Percentiles rank a stretch among this genome's conserved stretches.
phyloP scores from a whole-genome alignment of 805 yeast genomes.

The Saturnispora serradocipensis region DNA sequence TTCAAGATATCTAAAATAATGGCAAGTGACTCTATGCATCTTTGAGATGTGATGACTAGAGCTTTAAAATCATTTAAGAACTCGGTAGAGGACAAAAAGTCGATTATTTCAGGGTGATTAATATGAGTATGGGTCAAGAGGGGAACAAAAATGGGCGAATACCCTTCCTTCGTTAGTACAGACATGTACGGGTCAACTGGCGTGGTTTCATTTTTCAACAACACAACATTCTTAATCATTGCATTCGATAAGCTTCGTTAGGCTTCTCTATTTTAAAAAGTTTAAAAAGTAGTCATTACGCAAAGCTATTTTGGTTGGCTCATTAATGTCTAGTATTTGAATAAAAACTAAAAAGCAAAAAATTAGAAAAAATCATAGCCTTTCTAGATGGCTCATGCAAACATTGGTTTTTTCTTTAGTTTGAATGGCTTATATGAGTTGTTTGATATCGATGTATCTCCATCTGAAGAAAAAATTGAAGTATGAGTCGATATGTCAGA shows the following conservation, averaged over 20 bases:
- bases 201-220: constrained; percentile 64
- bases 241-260: neutral
- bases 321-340: neutral
- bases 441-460: neutral
- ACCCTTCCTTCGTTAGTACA: constrained; percentile 29
- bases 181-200: constrained; percentile 61
- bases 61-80: constrained; percentile 37
- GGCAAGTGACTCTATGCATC: constrained; percentile 79
- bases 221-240: constrained; percentile 29
- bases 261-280: neutral
- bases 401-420: neutral
- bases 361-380: neutral
- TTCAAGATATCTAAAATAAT: constrained; percentile 30
- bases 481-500: constrained; percentile 6
- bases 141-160: constrained; percentile 55
- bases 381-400: too few species aligned
- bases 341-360: neutral
- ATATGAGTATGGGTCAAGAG: constrained; percentile 57
- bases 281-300: neutral
- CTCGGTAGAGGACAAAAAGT: constrained; percentile 34
- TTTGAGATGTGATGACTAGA: constrained; percentile 76
- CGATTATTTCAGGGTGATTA: constrained; percentile 36
- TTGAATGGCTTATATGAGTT: constrained; percentile 9
- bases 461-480: constrained; percentile 9
- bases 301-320: neutral